A percentile compares a stretch with the other conserved stretches of the same genome.
phyloP scores from a whole-genome alignment of 306 rosid species.

The Hippophae gyantsensis region DNA sequence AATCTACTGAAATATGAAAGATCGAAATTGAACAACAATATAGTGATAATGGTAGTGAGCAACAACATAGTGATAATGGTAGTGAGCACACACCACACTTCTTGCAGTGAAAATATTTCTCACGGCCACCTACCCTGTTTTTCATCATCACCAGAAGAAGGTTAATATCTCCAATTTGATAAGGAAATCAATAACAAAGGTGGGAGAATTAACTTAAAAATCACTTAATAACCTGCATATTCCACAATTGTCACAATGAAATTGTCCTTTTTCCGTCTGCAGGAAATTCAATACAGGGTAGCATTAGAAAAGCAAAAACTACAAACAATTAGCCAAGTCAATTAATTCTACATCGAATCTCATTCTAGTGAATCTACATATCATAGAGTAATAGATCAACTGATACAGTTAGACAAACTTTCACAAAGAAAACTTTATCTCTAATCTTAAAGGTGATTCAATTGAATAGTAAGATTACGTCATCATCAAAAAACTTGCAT shows the following conservation, averaged over 20 bases:
- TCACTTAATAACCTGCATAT: conserved; percentile 65
- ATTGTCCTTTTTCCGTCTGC: conserved; percentile 65
- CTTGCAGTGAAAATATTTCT: conserved; percentile 75
- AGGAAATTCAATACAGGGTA: conserved; percentile 10
- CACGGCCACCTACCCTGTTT: conserved; percentile 81
- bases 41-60: too few relatives aligned
- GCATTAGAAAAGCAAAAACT: conserved; percentile 11
- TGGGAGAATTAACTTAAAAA: neutral
- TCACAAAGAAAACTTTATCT: neutral
- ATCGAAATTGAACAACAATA: too few relatives aligned
- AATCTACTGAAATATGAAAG: too few relatives aligned
- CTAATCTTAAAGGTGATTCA: neutral
- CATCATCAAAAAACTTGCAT: conserved; percentile 89
- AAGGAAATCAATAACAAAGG: neutral
- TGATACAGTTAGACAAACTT: conserved; percentile 9
- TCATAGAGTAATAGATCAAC: conserved; percentile 5
- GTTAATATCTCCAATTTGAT: conserved; percentile 11
- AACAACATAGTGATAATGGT: too few relatives aligned
- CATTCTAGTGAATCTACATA: conserved; percentile 9
- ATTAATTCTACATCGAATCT: conserved; percentile 9
- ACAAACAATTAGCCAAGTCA: conserved; percentile 8
- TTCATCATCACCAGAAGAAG: conserved; percentile 11
- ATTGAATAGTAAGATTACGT: conserved; percentile 39
- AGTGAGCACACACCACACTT: conserved; percentile 65
- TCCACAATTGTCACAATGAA: conserved; percentile 95